Base-by-base conservation (phyloP, 139 green algal genomes). In the Volvox reticuliferus region DNA sequence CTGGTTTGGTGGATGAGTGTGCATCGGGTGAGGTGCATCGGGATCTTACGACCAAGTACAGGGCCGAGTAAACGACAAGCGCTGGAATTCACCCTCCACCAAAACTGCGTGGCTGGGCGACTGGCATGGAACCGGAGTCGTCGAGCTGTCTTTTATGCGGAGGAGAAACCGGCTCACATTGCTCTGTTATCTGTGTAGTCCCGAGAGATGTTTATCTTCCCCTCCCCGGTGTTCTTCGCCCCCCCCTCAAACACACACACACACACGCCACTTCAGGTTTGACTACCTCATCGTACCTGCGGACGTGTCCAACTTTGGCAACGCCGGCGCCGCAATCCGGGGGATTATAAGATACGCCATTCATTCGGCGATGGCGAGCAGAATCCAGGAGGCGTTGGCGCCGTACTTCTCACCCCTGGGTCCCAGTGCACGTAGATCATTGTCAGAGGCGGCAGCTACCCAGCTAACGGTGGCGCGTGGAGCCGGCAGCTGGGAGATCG, bases 261-360 rank as follows among this genome's bases (percentile, higher is more conserved):
- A 69, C 19, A 24, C 17, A 17, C 62, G 62, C 62, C 19, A 69
- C 62, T 69, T 16, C 67, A 90, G 86, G 30, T 65, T 90, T 22
- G 86, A 90, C 71, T 90, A 84, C 55, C 21, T 85, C 16, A n/a
- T 84, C 2, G 50, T 26, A 0, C 86, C 32, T 16, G 69, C 75
- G 30, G 73, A 84, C 50, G 35, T 85, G 30, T n/a, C 32, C 1
- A 1, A 22, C 12, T 77, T 67, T 20, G 73, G 55, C 2, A 75
- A 6, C 55, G 18, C 16, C 22, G 71, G 86, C 20, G 30, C 32
- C 0, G 73, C 32, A 0, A 24, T 77, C 21, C 20, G 1, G 12
- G 86, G 21, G 20, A 32, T n/a, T 9, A 32, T 90, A 0, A 24
- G 35, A 61, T 90, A 85, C 50, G 50, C n/a, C 17, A 17, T 55